These are phyloP conservation scores for Malus sieversii DNA, from an alignment of 306 rosid species.

Conservation along the genomic window DNA sequence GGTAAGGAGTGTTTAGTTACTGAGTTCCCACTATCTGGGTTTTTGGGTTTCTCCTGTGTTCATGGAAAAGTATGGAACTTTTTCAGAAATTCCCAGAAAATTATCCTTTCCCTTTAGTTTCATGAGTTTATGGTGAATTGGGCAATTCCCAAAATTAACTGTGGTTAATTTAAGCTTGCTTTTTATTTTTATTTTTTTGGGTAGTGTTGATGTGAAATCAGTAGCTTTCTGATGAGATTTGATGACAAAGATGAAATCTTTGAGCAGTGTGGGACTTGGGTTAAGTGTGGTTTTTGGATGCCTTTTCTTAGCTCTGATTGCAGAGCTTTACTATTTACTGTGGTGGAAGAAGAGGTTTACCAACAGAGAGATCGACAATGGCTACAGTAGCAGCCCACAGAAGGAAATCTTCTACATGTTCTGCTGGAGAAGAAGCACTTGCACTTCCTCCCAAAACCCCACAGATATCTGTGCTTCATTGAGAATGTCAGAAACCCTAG, in stretches of 20 bases:
- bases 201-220: background rate
- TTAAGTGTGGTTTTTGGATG: constrained; percentile 79
- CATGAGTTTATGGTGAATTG: constrained; percentile 17
- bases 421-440: constrained; percentile 70
- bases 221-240: constrained; percentile 44
- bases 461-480: constrained; percentile 49
- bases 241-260: constrained; percentile 64
- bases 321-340: constrained; percentile 83
- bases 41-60: constrained; percentile 9
- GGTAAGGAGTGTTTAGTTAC: background rate
- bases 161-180: constrained; percentile 6
- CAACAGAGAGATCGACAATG: constrained; percentile 56
- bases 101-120: constrained; percentile 7
- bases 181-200: background rate
- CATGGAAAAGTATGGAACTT: constrained; percentile 13
- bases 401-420: constrained; percentile 81
- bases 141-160: background rate
- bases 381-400: constrained; percentile 60
- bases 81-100: constrained; percentile 12
- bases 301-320: constrained; percentile 83
- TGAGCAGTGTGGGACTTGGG: constrained; percentile 95
- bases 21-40: constrained; percentile 11
- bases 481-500: constrained; percentile 46
- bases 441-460: constrained; percentile 32
- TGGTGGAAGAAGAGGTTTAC: constrained; percentile 96